Base-by-base conservation (phyloP, 805 yeast species). In the Metschnikowia sp. region DNA sequence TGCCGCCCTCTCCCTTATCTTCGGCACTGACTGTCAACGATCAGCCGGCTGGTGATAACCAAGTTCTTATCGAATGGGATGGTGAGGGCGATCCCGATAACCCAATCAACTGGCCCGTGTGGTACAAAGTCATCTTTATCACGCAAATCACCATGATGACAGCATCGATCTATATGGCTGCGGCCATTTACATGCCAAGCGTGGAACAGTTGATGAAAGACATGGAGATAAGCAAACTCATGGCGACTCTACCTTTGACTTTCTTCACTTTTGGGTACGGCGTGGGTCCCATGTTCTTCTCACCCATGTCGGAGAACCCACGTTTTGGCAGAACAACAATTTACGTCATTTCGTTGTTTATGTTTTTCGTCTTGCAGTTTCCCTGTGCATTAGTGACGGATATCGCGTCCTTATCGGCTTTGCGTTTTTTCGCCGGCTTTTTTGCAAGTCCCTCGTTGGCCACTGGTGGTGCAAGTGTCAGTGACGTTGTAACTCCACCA, bases 261-360 rank as follows among this genome's bases (percentile, higher is more conserved):
- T 50, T 80, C 34, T 82, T 76, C 51, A 82, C 82, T 7, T 53
- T 81, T 26, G 87, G 86, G 8, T 81, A 82, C 55, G 86, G 83
- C 42, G 40, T 80, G 18, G 84, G 85, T 1, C 85, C 85, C 2
- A 65, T 82, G 66, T 49, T 79, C 1, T 77, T 80, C 43, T 75
- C 84, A 0, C 86, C 87, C 3, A 51, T 82, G 49, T 75, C 83
- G 10, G 87, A 82, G 58, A 70, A 77, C 41, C 76, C 81, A 3
- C 57, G 61, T 4, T 59, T 79, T 40, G 86, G 86, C 12, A 70
- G 86, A 51, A 78, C 77, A 47, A 64, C 71, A 29, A 70, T 79
- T 35, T 82, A 80, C 50, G 64, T 74, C 31, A 38, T 63, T 22
- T 69, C 84, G 2, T 61, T 79, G 32, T 62, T 77, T 47, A 37